Evolutionary conservation across 1,284 basidiomycete genomes (phyloP).

Genomic region (Austroboletus novae-zelandiae): DNA sequence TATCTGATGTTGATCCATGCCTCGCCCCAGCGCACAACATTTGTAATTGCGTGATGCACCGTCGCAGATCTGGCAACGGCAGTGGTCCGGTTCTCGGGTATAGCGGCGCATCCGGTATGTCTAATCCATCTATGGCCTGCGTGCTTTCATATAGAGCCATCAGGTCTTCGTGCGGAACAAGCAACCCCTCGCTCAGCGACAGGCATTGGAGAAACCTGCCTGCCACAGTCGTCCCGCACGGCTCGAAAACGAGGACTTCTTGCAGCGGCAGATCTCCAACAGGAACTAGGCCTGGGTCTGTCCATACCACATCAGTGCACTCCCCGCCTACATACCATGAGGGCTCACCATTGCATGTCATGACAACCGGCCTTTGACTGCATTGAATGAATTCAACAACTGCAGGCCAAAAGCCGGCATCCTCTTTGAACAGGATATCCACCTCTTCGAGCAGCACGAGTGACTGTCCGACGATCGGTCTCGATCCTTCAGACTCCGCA

Average conservation of each 20-base stretch:
- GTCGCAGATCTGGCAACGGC: conserved; percentile 54
- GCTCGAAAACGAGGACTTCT: conserved; percentile 61
- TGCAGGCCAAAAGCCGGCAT: conserved; percentile 89
- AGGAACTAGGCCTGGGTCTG: conserved; percentile 76
- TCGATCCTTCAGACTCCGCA: conserved; percentile 18
- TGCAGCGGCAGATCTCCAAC: conserved; percentile 76
- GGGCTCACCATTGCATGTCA: conserved; percentile 86
- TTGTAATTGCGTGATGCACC: conserved; percentile 58
- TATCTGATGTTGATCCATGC: conserved; percentile 32
- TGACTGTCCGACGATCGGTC: conserved; percentile 63
- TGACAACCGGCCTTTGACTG: conserved; percentile 81
- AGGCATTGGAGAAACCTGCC: conserved; percentile 72
- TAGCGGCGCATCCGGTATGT: conserved; percentile 34
- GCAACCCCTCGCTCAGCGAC: conserved; percentile 55
- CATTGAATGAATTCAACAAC: conserved; percentile 78
- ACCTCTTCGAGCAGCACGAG: conserved; percentile 96
- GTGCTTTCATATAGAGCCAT: conserved; percentile 40
- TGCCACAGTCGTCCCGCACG: conserved; percentile 59
- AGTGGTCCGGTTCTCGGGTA: conserved; percentile 39
- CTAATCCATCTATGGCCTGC: conserved; percentile 14
- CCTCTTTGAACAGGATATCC: conserved; percentile 90
- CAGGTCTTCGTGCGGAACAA: conserved; percentile 38
- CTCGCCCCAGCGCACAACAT: conserved; percentile 39
- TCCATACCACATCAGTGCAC: conserved; percentile 13
- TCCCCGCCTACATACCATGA: conserved; percentile 16